A percentile compares a stretch with the other conserved stretches of the same genome.
Conservation (phyloP, 495 filamentous ascomycete genomes). For the Xylaria telfairii region DNA sequence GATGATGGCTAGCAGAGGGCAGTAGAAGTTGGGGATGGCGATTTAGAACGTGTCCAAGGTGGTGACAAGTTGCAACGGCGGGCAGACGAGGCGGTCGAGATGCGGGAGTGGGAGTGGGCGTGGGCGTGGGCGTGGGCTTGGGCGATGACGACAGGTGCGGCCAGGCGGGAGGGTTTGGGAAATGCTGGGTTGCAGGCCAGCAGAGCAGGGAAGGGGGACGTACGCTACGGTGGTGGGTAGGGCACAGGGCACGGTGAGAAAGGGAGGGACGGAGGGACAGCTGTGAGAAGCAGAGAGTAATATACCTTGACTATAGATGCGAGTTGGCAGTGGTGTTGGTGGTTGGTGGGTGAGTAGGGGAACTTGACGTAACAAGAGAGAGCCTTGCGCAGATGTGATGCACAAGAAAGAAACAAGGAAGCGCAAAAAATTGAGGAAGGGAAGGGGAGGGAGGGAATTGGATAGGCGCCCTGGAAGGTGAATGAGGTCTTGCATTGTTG, state of each 20-base stretch:
- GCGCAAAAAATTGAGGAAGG: slow-evolving; percentile 24
- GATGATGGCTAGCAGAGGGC: slow-evolving; percentile 17
- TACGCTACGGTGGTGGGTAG: not conserved
- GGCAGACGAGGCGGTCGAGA: slow-evolving; percentile 28
- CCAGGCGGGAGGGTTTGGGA: slow-evolving; percentile 26
- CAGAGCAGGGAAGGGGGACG: slow-evolving; percentile 15
- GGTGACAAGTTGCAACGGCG: slow-evolving; percentile 14
- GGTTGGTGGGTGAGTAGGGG: not conserved
- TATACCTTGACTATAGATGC: slow-evolving; percentile 17
- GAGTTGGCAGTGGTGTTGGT: not conserved
- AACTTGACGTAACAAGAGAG: slow-evolving; percentile 21
- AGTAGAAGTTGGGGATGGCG: not conserved
- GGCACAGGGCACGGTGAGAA: not conserved
- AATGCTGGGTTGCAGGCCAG: slow-evolving; percentile 23
- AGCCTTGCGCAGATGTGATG: slow-evolving; percentile 25
- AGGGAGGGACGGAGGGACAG: not conserved
- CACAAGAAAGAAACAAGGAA: slow-evolving; percentile 23
- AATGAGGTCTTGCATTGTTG: slow-evolving; percentile 23
- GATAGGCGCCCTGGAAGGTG: slow-evolving; percentile 18
- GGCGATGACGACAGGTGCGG: slow-evolving; percentile 30
- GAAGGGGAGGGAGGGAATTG: slow-evolving; percentile 24
- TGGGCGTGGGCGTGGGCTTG: not conserved
- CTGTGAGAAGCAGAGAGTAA: not conserved
- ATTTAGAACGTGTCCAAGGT: slow-evolving; percentile 9
- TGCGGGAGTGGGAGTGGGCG: slow-evolving; percentile 3